Evolutionary conservation across 2,329 filamentous ascomycete genomes (phyloP), one percentile per base, ranked within the genome.

Genomic region (Venturia aucupariae): DNA sequence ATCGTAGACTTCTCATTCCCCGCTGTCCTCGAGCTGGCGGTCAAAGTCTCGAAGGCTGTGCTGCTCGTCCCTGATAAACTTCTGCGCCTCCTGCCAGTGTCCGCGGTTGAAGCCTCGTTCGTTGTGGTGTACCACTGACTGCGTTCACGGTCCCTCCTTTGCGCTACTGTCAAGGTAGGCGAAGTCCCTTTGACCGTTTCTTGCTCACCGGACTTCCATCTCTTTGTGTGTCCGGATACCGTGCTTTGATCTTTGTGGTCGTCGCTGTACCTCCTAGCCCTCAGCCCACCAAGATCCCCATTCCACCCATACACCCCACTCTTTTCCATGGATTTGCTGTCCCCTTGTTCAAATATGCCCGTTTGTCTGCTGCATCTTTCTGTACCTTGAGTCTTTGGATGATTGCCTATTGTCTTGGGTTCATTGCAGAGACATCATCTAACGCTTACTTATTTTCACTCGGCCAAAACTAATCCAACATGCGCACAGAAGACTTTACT

Each of bases 401-500:
- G 17, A 19, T n/a, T 32, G 30, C 27, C 27, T 61, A 19, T 46
- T 4, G 24, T 44, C 19, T 19, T 24, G n/a, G 22, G 4, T 48
- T 38, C 44, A 44, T 30, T 19, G 30, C 27, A 38, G 10, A n/a
- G 46, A 17, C 11, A 17, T 48, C 13, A 13, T 4, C 13, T 2
- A 13, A 35, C 30, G n/a, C 10, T 32, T 55, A 11, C 3, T 35
- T 30, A 27, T 22, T n/a, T 24, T 19, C 13, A 48, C 17, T 17
- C 27, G n/a, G 17, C 46, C 6, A 13, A 15, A 62, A 62, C 46
- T 65, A 46, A 62, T 38, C 61, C 64, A 63, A 10, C 35, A 65
- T 66, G 65, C 54, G 30, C 4, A 60, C 46, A 65, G 65, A 66
- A 44, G 63, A 63, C 27, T 61, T 68, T 55, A 57, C 66, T 65